Evolutionary conservation across 352 stramenopile species (phyloP).

Genomic region (Globisporangium takayamanum): DNA sequence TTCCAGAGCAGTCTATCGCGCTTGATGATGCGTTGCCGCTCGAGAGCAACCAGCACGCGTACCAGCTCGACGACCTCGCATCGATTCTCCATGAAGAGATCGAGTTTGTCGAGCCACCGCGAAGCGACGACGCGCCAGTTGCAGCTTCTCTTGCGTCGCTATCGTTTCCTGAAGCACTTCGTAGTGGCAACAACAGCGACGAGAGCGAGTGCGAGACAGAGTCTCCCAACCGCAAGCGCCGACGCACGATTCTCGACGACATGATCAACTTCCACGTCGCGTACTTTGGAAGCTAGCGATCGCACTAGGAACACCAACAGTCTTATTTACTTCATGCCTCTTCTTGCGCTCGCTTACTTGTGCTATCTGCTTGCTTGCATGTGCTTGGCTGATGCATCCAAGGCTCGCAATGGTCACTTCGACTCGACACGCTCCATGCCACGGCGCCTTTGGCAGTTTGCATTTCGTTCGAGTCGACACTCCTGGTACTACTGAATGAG

Average conservation of each 20-base stretch:
- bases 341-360: too few species aligned
- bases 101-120: background rate
- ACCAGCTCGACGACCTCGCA: constrained; percentile 7
- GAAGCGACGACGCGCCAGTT: background rate
- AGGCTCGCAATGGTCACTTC: too few species aligned
- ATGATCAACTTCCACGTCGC: constrained; percentile 38
- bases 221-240: background rate
- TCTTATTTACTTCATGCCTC: too few species aligned
- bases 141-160: background rate
- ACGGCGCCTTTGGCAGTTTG: too few species aligned
- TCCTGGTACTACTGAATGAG: too few species aligned
- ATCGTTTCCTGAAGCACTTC: background rate
- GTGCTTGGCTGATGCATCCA: too few species aligned
- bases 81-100: constrained; percentile 12
- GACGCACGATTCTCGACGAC: constrained; percentile 22
- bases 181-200: background rate
- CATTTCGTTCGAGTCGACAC: too few species aligned
- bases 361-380: too few species aligned
- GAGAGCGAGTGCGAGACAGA: background rate
- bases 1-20: too few species aligned
- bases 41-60: constrained; percentile 3
- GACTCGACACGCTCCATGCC: too few species aligned
- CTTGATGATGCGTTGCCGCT: background rate
- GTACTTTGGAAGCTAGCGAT: constrained; percentile 17
- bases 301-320: too few species aligned